Evolutionary conservation across 108 stramenopile genomes (phyloP), one percentile per base, ranked within the genome.

Genomic region (Licmophora abbreviata): DNA sequence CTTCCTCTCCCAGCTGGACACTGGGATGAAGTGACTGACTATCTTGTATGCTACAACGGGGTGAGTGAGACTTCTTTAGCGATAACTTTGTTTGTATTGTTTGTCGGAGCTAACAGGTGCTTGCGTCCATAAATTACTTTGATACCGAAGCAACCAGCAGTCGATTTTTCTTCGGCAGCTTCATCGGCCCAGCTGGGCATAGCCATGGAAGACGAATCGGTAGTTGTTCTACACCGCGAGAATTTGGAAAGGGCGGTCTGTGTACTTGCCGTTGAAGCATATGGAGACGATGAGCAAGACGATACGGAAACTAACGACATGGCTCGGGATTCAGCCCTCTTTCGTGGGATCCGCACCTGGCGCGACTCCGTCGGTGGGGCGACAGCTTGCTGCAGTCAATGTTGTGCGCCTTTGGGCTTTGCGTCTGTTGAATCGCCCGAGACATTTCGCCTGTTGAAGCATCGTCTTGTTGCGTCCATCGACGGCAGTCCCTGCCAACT

Each of bases 1-100:
- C 40, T 65, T 3, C 71, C 73, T 10, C 61, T 89, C 22, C 87
- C 87, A 21, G 40, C 49, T 37, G 83, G 87, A 37, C 68, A 74
- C 51, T 89, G 87, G 87, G 83, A 89, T 54, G 87, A 89, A 36
- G 81, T 89, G 44, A 51, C 81, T 11, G 87, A 89, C 44, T 89
- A 85, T 57, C 55, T 89, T 42, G 81, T 64, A 22, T 89, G 87
- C 41, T 85, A 78, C 41, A 57, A 69, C 3, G 69, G 78, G n/a
- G n/a, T n/a, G n/a, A n/a, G n/a, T n/a, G n/a, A n/a, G n/a, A n/a
- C n/a, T n/a, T n/a, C n/a, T 48, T 48, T 21, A 26, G 25, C 27
- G 41, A 18, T 22, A 42, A 42, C 3, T 37, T 51, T 34, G 50
- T 6, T 51, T 51, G 32, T 51, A 20, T 4, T 25, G 26, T 4